phyloP scores from a whole-genome alignment of 352 stramenopile genomes.

The Lagenidium giganteum region DNA sequence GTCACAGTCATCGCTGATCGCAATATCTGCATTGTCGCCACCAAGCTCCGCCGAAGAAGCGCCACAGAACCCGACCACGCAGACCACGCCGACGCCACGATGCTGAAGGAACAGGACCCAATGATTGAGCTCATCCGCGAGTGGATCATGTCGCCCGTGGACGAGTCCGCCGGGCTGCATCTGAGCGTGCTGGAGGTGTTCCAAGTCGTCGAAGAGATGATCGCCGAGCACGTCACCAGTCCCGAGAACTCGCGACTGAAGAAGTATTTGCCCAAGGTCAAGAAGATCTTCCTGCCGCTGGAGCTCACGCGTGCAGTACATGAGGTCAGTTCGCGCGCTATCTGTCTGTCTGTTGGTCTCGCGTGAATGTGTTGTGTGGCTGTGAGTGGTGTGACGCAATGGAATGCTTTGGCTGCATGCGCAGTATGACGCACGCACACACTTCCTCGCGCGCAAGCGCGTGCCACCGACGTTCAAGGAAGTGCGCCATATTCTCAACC shows the following conservation, averaged over 20 bases:
- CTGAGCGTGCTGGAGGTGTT: slow-evolving; percentile 67
- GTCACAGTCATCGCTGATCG: too few species aligned
- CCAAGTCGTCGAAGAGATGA: slow-evolving; percentile 68
- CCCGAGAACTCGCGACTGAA: slow-evolving; percentile 36
- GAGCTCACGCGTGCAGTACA: slow-evolving; percentile 59
- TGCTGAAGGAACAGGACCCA: slow-evolving; percentile 83
- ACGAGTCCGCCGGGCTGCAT: slow-evolving; percentile 51
- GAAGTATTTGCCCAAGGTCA: slow-evolving; percentile 62
- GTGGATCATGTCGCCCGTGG: slow-evolving; percentile 76
- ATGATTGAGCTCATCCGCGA: slow-evolving; percentile 84
- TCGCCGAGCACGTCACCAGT: slow-evolving; percentile 56
- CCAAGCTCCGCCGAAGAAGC: too few species aligned
- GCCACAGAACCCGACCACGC: too few species aligned
- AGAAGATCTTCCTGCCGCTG: slow-evolving; percentile 65
- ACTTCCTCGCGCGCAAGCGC: slow-evolving; percentile 72
- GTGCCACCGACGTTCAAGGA: slow-evolving; percentile 84
- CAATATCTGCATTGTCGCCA: too few species aligned
- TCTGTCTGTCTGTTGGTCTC: not conserved
- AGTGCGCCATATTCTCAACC: slow-evolving; percentile 80
- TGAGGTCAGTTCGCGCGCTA: slow-evolving; percentile 13
- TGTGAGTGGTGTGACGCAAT: too few species aligned
- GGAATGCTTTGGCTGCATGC: not conserved
- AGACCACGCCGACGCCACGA: too few species aligned
- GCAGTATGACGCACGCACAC: slow-evolving; percentile 65
- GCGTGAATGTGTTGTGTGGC: not conserved